Conservation (phyloP, 129 eudicot genomes). For the Helianthus annuus region DNA sequence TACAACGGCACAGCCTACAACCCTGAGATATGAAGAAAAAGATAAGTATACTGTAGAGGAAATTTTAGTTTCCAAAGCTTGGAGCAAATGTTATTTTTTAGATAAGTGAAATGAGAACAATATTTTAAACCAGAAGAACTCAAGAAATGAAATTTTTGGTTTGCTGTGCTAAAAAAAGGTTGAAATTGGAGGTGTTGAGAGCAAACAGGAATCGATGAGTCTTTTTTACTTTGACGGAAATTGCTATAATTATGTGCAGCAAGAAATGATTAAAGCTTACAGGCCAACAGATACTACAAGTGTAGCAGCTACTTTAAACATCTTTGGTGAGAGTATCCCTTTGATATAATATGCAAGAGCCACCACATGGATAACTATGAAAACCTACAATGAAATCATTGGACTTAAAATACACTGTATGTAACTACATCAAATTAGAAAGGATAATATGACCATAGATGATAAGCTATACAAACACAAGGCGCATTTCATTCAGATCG, state of each 20-base stretch:
- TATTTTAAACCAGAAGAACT: background rate
- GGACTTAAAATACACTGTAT: background rate
- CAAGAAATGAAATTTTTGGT: background rate
- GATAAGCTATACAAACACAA: slow-evolving; percentile 4
- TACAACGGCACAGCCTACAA: slow-evolving; percentile 71
- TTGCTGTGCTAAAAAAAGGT: slow-evolving; percentile 22
- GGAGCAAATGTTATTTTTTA: background rate
- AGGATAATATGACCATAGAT: slow-evolving; percentile 14
- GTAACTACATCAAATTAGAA: background rate
- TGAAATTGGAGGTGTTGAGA: background rate
- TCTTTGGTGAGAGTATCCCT: slow-evolving; percentile 91
- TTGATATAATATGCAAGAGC: slow-evolving; percentile 91
- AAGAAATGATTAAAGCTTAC: slow-evolving; percentile 54
- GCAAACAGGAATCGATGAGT: background rate
- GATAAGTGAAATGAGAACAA: slow-evolving; percentile 11
- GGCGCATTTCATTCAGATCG: background rate
- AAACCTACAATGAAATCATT: slow-evolving; percentile 58
- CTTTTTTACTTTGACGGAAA: slow-evolving; percentile 10
- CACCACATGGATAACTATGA: slow-evolving; percentile 87
- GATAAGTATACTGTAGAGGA: slow-evolving; percentile 6
- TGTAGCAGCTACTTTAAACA: slow-evolving; percentile 97
- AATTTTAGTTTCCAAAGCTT: background rate
- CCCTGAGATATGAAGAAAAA: slow-evolving; percentile 48
- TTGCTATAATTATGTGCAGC: background rate
- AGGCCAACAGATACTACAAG: slow-evolving; percentile 87